These are phyloP conservation scores for Stereocaulon alpinum DNA, from an alignment of 495 filamentous ascomycete genomes.

Conservation along the genomic window DNA sequence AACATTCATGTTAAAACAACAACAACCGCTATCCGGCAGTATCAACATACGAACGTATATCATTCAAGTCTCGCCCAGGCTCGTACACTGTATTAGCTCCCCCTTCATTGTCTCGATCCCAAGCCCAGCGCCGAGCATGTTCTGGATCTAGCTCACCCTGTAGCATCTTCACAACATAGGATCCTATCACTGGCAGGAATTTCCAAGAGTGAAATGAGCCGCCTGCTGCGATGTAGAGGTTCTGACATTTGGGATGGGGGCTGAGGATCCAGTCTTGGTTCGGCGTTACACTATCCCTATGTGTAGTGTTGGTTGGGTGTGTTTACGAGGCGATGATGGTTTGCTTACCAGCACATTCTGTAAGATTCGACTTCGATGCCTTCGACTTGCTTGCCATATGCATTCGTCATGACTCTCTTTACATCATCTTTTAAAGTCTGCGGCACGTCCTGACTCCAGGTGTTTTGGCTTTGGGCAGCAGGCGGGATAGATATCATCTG, in stretches of 20 bases:
- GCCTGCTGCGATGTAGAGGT: conserved; percentile 40
- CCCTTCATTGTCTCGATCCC: conserved; percentile 29
- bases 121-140: conserved; percentile 41
- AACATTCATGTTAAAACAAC: no score
- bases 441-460: background rate
- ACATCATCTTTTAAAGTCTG: background rate
- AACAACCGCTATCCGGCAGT: no score
- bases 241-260: conserved; percentile 38
- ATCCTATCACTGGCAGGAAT: conserved; percentile 49
- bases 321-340: no score
- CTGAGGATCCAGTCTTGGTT: conserved; percentile 45
- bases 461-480: background rate
- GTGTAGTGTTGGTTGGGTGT: no score
- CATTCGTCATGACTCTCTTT: background rate
- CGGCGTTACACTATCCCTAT: background rate
- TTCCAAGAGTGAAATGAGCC: conserved; percentile 49
- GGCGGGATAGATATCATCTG: background rate
- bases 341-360: background rate
- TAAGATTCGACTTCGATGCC: background rate
- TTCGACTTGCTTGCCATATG: background rate
- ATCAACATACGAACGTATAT: background rate
- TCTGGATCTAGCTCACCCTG: conserved; percentile 36
- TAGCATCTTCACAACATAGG: conserved; percentile 46
- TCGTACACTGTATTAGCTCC: background rate
- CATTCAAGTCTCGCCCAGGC: background rate